phyloP scores from a whole-genome alignment of 306 rosid species.

The Prosopis cineraria region DNA sequence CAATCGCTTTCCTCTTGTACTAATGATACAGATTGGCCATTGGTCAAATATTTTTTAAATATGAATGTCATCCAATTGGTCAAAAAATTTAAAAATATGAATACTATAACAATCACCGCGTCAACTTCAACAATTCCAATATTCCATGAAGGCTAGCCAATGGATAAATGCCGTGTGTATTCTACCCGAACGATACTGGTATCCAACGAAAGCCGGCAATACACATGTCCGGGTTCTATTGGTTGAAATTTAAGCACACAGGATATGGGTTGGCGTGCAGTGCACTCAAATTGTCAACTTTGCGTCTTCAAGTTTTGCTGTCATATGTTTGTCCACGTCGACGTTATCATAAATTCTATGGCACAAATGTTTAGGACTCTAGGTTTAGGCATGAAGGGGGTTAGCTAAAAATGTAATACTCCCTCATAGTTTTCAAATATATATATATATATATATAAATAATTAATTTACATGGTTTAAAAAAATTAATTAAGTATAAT shows the following conservation, averaged over 20 bases:
- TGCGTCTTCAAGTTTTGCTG: not conserved
- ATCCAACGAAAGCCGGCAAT: not conserved
- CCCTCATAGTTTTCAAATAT: too few species aligned
- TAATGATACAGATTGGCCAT: not conserved
- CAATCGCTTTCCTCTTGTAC: too few species aligned
- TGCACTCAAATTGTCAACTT: not conserved
- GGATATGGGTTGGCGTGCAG: not conserved
- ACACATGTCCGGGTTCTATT: not conserved
- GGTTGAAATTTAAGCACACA: not conserved
- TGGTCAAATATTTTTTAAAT: not conserved
- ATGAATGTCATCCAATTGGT: too few species aligned
- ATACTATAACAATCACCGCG: conserved; percentile 22
- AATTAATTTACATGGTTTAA: too few species aligned
- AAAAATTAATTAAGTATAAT: too few species aligned
- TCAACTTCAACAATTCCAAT: conserved; percentile 42
- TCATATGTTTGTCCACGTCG: not conserved
- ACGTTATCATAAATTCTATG: not conserved
- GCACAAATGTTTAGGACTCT: not conserved
- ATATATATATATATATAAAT: too few species aligned
- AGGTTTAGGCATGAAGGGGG: too few species aligned
- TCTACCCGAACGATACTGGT: not conserved
- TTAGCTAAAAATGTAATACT: too few species aligned
- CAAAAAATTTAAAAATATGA: not conserved
- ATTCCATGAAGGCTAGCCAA: conserved; percentile 28
- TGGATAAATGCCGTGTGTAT: conserved; percentile 8